Percentiles rank a stretch among this genome's conserved stretches.
These are phyloP conservation scores for Phytophthora pseudosyringae DNA, from an alignment of 352 stramenopile genomes.

Conservation along the genomic window DNA sequence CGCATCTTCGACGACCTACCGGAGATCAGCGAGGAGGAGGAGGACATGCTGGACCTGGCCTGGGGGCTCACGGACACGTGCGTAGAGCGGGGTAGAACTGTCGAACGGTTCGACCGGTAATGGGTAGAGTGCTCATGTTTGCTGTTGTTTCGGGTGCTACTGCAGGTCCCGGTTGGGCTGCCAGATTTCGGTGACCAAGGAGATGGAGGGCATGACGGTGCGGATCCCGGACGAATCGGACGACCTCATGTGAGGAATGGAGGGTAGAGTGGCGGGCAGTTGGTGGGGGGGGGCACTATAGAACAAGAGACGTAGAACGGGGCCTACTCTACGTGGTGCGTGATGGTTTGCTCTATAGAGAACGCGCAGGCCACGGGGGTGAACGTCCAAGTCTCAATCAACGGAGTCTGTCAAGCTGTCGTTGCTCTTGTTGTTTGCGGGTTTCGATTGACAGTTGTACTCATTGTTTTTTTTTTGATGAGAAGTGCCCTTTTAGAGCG, in stretches of 20 bases:
- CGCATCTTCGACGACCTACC: constrained; percentile 90
- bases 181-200: constrained; percentile 91
- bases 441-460: too few relatives aligned
- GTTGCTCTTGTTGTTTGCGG: not conserved
- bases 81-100: constrained; percentile 26
- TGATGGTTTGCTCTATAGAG: constrained; percentile 7
- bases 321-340: not conserved
- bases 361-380: not conserved
- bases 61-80: constrained; percentile 95
- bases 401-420: not conserved
- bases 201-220: constrained; percentile 87
- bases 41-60: constrained; percentile 96
- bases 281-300: constrained; percentile 8
- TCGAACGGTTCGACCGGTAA: not conserved
- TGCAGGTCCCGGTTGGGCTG: constrained; percentile 84
- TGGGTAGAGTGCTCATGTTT: constrained; percentile 1
- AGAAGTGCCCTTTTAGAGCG: not conserved
- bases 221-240: constrained; percentile 89
- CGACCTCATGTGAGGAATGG: constrained; percentile 82
- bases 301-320: constrained; percentile 16
- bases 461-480: too few relatives aligned
- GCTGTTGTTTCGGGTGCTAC: not conserved
- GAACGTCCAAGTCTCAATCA: not conserved
- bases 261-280: constrained; percentile 1
- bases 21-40: constrained; percentile 92